Base-by-base conservation (phyloP, 495 filamentous ascomycete genomes). In the Aspergillus campestris region DNA sequence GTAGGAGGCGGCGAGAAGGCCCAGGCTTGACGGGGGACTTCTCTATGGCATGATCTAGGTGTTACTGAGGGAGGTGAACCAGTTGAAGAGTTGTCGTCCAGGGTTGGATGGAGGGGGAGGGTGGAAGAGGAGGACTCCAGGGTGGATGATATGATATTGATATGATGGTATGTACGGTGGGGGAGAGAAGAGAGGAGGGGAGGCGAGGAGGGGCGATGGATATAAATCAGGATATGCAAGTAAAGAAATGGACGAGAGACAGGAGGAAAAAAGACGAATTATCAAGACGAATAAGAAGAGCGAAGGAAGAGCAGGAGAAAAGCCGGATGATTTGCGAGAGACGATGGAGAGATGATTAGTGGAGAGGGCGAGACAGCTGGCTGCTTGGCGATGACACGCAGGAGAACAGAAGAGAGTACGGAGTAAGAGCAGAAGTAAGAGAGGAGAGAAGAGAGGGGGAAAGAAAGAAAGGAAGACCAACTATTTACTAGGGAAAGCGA, bases 21-120 rank as follows among this genome's bases (percentile, higher is more conserved):
- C 52, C 44, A 48, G 53, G 49, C 55, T 44, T 34, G 31, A 40
- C 40, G 42, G 39, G 37, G 40, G 15, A 38, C 44, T 39, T 50
- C 40, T 50, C 45, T 64, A 64, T 55, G 51, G 58, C 60, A 64
- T 64, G 52, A 38, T 52, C 57, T 44, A 38, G 38, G 44, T 35
- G 39, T 44, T 45, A 56, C 8, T 45, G 49, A 34, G 32, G 46
- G 27, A 36, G 43, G 32, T 37, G 42, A 40, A 31, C n/a, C n/a
- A n/a, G 38, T 31, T 31, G 47, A 38, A 42, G 28, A 18, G 29
- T 30, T 42, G 45, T 42, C 45, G 42, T 58, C 51, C 27, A 34
- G 39, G 30, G 18, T 28, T 30, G 7, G 18, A 8, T 14, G 32
- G 35, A n/a, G 34, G 43, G 37, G 10, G 7, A 38, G 39, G 39